These are phyloP conservation scores for Fusarium austroafricanum DNA, from an alignment of 2,329 filamentous ascomycete genomes.

Conservation along the genomic window DNA sequence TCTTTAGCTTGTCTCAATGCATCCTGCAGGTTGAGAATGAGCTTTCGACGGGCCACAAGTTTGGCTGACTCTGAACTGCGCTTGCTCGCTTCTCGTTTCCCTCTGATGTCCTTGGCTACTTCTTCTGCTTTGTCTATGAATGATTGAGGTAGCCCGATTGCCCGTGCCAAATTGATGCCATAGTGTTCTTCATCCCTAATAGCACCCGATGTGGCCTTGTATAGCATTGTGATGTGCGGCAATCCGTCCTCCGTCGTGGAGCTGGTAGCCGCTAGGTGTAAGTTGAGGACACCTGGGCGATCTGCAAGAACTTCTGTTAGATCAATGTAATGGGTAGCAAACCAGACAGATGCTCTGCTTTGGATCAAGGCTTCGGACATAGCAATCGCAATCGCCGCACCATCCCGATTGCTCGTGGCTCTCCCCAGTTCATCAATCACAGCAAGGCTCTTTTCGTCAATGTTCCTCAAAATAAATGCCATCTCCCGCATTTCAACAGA, in stretches of 20 bases:
- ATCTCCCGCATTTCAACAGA: constrained; percentile 96
- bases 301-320: constrained; percentile 80
- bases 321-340: constrained; percentile 92
- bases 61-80: constrained; percentile 68
- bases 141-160: constrained; percentile 75
- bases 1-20: constrained; percentile 75
- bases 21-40: constrained; percentile 79
- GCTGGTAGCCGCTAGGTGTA: constrained; percentile 82
- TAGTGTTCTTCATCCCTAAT: constrained; percentile 77
- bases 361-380: constrained; percentile 89
- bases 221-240: constrained; percentile 84
- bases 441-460: constrained; percentile 79
- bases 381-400: constrained; percentile 87
- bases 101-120: constrained; percentile 72
- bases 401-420: constrained; percentile 89
- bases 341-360: constrained; percentile 85
- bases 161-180: constrained; percentile 82
- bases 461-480: constrained; percentile 88
- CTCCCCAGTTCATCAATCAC: constrained; percentile 94
- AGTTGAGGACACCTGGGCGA: constrained; percentile 81
- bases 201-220: constrained; percentile 80
- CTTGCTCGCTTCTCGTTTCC: constrained; percentile 67
- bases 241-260: constrained; percentile 60
- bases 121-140: constrained; percentile 76
- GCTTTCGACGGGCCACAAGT: constrained; percentile 72